phyloP scores from a whole-genome alignment of 306 rosid genomes.

The Canavalia gladiata region DNA sequence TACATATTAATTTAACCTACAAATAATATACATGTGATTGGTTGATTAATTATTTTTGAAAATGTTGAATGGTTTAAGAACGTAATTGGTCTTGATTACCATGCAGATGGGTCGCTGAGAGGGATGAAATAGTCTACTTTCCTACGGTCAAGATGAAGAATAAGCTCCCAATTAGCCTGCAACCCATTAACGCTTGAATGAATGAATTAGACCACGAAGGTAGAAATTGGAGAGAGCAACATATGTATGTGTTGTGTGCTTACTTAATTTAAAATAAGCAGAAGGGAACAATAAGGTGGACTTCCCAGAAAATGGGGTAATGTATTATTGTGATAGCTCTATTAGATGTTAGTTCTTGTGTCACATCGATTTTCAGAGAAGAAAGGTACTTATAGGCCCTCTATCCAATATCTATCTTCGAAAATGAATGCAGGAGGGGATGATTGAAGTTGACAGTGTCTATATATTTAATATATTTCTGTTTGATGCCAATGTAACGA shows the following conservation, averaged over 20 bases:
- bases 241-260: not conserved
- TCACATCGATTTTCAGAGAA: slow-evolving; percentile 53
- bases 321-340: slow-evolving; percentile 32
- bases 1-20: no score
- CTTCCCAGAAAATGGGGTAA: slow-evolving; percentile 12
- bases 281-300: slow-evolving; percentile 30
- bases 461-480: slow-evolving; percentile 39
- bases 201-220: slow-evolving; percentile 37
- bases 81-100: slow-evolving; percentile 9
- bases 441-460: slow-evolving; percentile 45
- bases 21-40: not conserved
- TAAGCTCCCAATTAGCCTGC: slow-evolving; percentile 71
- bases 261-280: not conserved
- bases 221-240: not conserved
- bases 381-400: slow-evolving; percentile 40
- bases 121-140: slow-evolving; percentile 70
- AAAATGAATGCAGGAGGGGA: slow-evolving; percentile 50
- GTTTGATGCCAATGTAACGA: slow-evolving; percentile 38
- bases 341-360: slow-evolving; percentile 53
- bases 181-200: slow-evolving; percentile 45
- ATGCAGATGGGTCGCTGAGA: slow-evolving; percentile 79
- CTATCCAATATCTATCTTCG: not conserved
- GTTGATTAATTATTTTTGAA: not conserved
- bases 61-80: slow-evolving; percentile 14
- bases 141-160: slow-evolving; percentile 90